A percentile compares a stretch with the other conserved stretches of the same genome.
Evolutionary conservation across 345 rosid genomes (phyloP).

Genomic region (Eucalyptus dawsonii): DNA sequence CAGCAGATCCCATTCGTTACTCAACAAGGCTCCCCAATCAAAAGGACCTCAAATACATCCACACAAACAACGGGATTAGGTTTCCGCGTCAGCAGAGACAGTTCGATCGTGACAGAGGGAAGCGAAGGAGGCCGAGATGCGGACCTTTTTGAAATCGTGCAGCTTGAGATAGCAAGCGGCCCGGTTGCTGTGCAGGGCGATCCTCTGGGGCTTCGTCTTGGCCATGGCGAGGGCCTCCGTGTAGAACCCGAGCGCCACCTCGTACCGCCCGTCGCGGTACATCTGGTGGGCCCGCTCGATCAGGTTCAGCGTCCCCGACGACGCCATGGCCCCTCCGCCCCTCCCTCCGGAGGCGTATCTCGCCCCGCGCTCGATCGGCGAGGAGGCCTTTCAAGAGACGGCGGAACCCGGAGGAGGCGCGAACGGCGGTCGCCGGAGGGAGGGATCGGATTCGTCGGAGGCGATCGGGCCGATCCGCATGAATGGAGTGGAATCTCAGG

Average conservation of each 20-base stretch:
- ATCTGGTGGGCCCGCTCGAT: slow-evolving; percentile 85
- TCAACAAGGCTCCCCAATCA: not conserved
- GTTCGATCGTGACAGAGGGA: not conserved
- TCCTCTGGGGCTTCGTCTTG: slow-evolving; percentile 62
- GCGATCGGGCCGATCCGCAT: not conserved
- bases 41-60: not conserved
- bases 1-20: not conserved
- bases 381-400: not conserved
- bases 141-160: slow-evolving; percentile 69
- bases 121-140: not conserved
- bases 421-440: not conserved
- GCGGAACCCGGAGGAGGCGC: not conserved
- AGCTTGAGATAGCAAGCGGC: slow-evolving; percentile 88
- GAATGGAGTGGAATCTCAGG: not conserved
- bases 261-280: slow-evolving; percentile 63
- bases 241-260: slow-evolving; percentile 59
- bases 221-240: slow-evolving; percentile 70
- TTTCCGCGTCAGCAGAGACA: not conserved
- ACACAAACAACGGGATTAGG: not conserved
- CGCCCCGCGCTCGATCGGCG: not conserved
- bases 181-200: slow-evolving; percentile 85
- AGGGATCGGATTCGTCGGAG: not conserved
- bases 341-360: not conserved
- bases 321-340: slow-evolving; percentile 16
- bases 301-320: slow-evolving; percentile 38